These are phyloP conservation scores for Aureobasidium sp. DNA, from an alignment of 2,329 filamentous ascomycete genomes.

Conservation along the genomic window DNA sequence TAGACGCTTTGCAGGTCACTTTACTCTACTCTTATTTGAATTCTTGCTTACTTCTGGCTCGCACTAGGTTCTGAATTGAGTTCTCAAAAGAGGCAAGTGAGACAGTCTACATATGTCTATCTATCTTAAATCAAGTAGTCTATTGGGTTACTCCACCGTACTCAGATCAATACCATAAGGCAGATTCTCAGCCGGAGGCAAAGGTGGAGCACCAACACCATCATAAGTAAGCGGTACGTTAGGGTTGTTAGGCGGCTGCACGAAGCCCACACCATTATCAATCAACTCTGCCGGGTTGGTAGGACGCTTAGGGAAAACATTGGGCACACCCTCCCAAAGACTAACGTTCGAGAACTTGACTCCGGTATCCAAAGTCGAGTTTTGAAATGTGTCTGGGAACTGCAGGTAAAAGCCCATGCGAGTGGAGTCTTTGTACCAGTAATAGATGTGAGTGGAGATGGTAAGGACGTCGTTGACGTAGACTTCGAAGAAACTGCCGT, in stretches of 20 bases:
- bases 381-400: background rate
- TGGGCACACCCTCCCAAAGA: constrained; percentile 10
- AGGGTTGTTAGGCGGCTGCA: constrained; percentile 1
- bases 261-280: background rate
- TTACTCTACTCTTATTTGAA: too few species aligned
- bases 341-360: constrained; percentile 3
- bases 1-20: too few species aligned
- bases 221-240: constrained; percentile 7
- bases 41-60: too few species aligned
- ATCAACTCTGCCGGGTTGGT: background rate
- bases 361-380: background rate
- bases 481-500: constrained; percentile 11
- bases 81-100: too few species aligned
- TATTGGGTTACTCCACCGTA: background rate
- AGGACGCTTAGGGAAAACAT: constrained; percentile 3
- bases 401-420: constrained; percentile 13
- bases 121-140: too few species aligned
- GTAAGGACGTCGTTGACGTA: constrained; percentile 11
- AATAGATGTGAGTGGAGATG: constrained; percentile 4
- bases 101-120: too few species aligned
- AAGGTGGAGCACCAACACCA: constrained; percentile 5
- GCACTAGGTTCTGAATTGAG: too few species aligned
- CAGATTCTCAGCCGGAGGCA: background rate
- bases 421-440: constrained; percentile 11
- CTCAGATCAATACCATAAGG: constrained; percentile 4